Evolutionary conservation across 257 asterid genomes (phyloP).

Genomic region (Marsdenia floribunda): DNA sequence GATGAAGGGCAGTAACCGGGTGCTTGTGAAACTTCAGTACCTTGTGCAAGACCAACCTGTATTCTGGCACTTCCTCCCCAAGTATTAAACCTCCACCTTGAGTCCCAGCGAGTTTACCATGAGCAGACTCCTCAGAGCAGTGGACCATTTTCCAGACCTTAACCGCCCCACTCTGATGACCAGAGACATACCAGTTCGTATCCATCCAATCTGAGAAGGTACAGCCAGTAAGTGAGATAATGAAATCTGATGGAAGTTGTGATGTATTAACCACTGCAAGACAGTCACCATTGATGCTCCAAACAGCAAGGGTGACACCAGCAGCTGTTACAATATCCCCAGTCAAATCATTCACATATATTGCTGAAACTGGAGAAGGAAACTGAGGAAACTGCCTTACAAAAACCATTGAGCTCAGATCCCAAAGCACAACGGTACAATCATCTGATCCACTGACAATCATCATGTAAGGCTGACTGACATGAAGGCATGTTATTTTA

Average conservation of each 20-base stretch:
- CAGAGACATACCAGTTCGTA: slow-evolving; percentile 82
- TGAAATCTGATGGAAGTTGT: slow-evolving; percentile 92
- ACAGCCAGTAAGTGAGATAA: slow-evolving; percentile 67
- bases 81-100: slow-evolving; percentile 57
- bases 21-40: slow-evolving; percentile 77
- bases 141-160: slow-evolving; percentile 97
- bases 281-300: slow-evolving; percentile 97
- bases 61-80: slow-evolving; percentile 65
- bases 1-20: slow-evolving; percentile 81
- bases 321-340: slow-evolving; percentile 94
- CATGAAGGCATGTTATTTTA: slow-evolving; percentile 77
- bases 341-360: slow-evolving; percentile 73
- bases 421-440: slow-evolving; percentile 86
- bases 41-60: slow-evolving; percentile 70
- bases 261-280: slow-evolving; percentile 93
- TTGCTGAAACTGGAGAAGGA: slow-evolving; percentile 82
- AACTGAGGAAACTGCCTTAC: slow-evolving; percentile 89
- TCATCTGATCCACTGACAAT: slow-evolving; percentile 95
- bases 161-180: slow-evolving; percentile 98
- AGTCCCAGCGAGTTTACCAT: slow-evolving; percentile 42
- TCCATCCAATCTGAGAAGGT: slow-evolving; percentile 81
- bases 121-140: slow-evolving; percentile 53
- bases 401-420: slow-evolving; percentile 82
- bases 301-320: slow-evolving; percentile 84
- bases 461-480: slow-evolving; percentile 98